phyloP scores from a whole-genome alignment of 1,139 yeast species.

The Sugiyamaella paludigena region DNA sequence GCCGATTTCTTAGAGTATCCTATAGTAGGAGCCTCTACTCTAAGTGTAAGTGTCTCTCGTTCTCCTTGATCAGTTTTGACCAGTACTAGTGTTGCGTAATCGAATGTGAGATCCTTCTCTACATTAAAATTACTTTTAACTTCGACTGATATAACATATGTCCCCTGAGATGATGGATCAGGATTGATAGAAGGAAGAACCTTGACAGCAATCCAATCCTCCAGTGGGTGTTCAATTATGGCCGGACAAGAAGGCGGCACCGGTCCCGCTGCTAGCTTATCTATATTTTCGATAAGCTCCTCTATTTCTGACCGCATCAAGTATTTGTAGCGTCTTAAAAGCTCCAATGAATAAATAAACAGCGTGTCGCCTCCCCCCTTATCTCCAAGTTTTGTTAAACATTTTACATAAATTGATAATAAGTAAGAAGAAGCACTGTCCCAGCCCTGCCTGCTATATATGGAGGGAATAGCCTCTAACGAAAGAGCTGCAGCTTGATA shows the following conservation, averaged over 20 bases:
- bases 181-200: constrained; percentile 24
- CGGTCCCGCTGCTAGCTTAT: constrained; percentile 7
- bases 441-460: constrained; percentile 73
- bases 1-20: constrained; percentile 5
- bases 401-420: constrained; percentile 63
- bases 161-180: constrained; percentile 9
- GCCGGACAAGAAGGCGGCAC: constrained; percentile 5
- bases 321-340: constrained; percentile 31
- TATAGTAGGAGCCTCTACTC: constrained; percentile 12
- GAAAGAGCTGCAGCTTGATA: constrained; percentile 61
- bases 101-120: constrained; percentile 18
- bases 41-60: constrained; percentile 9
- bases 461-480: constrained; percentile 64
- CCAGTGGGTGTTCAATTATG: constrained; percentile 19
- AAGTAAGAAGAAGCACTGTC: constrained; percentile 62
- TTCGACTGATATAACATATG: constrained; percentile 3
- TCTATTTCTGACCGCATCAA: constrained; percentile 21
- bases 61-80: constrained; percentile 10
- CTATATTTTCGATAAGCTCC: constrained; percentile 23
- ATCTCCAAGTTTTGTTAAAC: constrained; percentile 51
- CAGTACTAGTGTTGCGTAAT: constrained; percentile 17
- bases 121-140: constrained; percentile 6
- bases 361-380: constrained; percentile 15
- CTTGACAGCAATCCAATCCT: constrained; percentile 22
- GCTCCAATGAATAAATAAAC: constrained; percentile 32